Conservation (phyloP, 169 alveolate species). For the Plasmodium adleri region DNA sequence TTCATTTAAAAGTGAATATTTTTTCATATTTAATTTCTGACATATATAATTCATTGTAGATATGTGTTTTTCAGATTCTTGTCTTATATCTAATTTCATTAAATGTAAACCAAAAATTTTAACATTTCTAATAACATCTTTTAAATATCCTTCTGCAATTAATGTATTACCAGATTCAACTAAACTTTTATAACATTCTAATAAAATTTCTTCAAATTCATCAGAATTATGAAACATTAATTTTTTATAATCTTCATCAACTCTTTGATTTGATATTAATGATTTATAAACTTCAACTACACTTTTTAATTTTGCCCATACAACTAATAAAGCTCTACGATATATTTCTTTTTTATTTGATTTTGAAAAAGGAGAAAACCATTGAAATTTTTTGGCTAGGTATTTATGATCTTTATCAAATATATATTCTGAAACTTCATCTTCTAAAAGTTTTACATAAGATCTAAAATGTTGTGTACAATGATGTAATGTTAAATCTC, state of each 20-base stretch:
- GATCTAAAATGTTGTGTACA: constrained; percentile 48
- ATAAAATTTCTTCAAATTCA: constrained; percentile 83
- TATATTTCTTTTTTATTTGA: constrained; percentile 68
- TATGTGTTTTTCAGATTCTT: constrained; percentile 86
- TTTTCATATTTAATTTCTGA: constrained; percentile 78
- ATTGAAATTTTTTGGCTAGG: constrained; percentile 29
- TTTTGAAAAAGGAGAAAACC: constrained; percentile 75
- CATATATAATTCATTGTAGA: constrained; percentile 82
- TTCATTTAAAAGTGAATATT: constrained; percentile 81
- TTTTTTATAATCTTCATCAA: constrained; percentile 48
- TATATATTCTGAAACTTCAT: constrained; percentile 51
- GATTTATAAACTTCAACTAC: constrained; percentile 34
- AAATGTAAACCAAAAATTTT: constrained; percentile 86
- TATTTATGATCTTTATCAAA: constrained; percentile 39
- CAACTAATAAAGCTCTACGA: constrained; percentile 57
- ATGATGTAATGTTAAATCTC: constrained; percentile 58
- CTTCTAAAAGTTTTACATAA: constrained; percentile 57
- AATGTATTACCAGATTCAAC: constrained; percentile 80
- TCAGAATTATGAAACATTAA: constrained; percentile 71
- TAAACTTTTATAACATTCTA: constrained; percentile 80
- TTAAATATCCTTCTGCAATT: constrained; percentile 80
- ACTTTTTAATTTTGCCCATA: constrained; percentile 55
- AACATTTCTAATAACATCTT: constrained; percentile 82
- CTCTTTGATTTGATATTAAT: constrained; percentile 27
- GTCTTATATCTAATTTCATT: constrained; percentile 87